phyloP scores from a whole-genome alignment of 768 basidiomycete genomes.

The Asterophora lycoperdoides region DNA sequence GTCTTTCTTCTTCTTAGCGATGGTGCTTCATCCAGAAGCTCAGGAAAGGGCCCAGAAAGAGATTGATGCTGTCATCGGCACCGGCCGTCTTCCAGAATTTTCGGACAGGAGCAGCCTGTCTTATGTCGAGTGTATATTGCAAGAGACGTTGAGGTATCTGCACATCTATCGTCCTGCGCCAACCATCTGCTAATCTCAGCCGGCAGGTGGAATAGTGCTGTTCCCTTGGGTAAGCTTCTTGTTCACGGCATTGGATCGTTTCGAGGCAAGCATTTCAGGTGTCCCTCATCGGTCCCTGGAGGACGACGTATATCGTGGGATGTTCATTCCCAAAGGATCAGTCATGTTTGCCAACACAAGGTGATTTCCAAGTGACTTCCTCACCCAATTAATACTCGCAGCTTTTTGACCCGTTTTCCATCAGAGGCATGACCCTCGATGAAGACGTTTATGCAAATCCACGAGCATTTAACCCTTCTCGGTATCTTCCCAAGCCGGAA shows the following conservation, averaged over 20 bases:
- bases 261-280: background rate
- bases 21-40: slow-evolving; percentile 18
- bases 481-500: slow-evolving; percentile 10
- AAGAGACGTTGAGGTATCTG: slow-evolving; percentile 8
- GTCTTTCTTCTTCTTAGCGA: background rate
- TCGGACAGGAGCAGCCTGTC: slow-evolving; percentile 12
- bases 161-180: too few species aligned
- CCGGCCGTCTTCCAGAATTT: slow-evolving; percentile 13
- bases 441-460: slow-evolving; percentile 10
- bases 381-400: background rate
- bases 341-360: slow-evolving; percentile 13
- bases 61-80: slow-evolving; percentile 18
- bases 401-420: background rate
- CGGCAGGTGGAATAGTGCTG: too few species aligned
- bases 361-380: background rate
- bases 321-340: slow-evolving; percentile 15
- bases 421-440: slow-evolving; percentile 14
- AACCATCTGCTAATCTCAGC: too few species aligned
- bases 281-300: slow-evolving; percentile 11
- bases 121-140: slow-evolving; percentile 16
- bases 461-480: slow-evolving; percentile 8
- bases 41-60: slow-evolving; percentile 14
- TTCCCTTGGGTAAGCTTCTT: background rate
- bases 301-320: slow-evolving; percentile 15
- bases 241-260: too few species aligned